A percentile compares a stretch with the other conserved stretches of the same genome.
Conservation (phyloP, 305 asterid genomes). For the Fraxinus platypoda region DNA sequence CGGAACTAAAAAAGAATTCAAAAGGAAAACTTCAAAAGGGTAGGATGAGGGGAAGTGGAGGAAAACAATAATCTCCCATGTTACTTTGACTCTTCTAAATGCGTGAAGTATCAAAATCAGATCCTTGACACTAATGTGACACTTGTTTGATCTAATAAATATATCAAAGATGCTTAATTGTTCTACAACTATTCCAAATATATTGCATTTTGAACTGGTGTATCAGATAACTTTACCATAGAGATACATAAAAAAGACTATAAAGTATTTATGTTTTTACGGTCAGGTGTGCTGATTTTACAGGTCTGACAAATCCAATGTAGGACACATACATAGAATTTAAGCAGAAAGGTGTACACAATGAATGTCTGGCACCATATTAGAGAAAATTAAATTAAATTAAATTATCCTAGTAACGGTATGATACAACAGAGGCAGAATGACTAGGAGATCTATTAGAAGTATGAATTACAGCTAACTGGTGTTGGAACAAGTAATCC, state of each 20-base stretch:
- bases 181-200: neutral
- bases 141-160: neutral
- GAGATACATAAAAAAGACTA: neutral
- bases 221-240: neutral
- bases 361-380: neutral
- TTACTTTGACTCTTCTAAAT: neutral
- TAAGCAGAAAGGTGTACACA: neutral
- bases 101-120: neutral
- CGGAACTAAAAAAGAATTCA: neutral
- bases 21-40: neutral
- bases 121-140: neutral
- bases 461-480: neutral
- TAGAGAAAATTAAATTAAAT: neutral
- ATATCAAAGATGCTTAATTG: neutral
- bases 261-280: neutral
- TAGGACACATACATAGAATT: neutral
- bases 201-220: neutral
- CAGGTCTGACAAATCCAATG: neutral
- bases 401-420: neutral
- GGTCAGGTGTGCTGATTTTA: neutral
- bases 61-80: neutral
- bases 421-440: neutral
- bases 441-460: neutral
- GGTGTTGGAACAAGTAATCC: neutral
- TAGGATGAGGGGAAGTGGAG: neutral